phyloP scores from a whole-genome alignment of 441 rosid species.

The Corymbia citriodora region DNA sequence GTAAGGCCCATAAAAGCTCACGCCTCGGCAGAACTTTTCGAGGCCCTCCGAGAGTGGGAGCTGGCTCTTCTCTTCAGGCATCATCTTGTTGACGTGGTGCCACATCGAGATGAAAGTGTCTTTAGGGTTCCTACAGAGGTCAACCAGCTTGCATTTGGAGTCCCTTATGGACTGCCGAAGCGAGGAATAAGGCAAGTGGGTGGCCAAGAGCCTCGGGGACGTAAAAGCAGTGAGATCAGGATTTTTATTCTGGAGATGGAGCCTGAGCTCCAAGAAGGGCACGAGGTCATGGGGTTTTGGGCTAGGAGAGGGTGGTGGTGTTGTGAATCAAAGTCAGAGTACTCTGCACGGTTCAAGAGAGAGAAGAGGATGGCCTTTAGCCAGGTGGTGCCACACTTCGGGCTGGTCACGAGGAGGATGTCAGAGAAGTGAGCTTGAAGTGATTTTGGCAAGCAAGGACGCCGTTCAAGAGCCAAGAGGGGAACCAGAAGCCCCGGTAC shows the following conservation, averaged over 20 bases:
- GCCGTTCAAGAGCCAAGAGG: slow-evolving; percentile 25
- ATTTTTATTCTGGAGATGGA: slow-evolving; percentile 15
- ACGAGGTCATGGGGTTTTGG: slow-evolving; percentile 43
- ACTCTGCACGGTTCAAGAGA: slow-evolving; percentile 21
- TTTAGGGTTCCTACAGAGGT: slow-evolving; percentile 63
- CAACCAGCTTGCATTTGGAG: slow-evolving; percentile 47
- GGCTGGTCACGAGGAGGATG: slow-evolving; percentile 39
- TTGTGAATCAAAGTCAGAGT: not conserved
- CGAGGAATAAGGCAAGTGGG: slow-evolving; percentile 31
- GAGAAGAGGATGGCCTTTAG: slow-evolving; percentile 51
- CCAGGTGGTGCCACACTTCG: slow-evolving; percentile 75
- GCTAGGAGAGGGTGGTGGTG: slow-evolving; percentile 41
- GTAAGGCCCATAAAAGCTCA: fast-evolving
- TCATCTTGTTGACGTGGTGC: slow-evolving; percentile 52
- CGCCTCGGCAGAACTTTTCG: not conserved
- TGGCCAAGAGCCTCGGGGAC: slow-evolving; percentile 43
- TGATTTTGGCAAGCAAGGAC: slow-evolving; percentile 24
- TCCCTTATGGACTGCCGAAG: slow-evolving; percentile 33
- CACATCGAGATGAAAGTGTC: slow-evolving; percentile 64
- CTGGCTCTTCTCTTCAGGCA: slow-evolving; percentile 17
- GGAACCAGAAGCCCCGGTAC: slow-evolving; percentile 38
- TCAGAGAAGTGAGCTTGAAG: slow-evolving; percentile 39
- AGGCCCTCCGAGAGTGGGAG: not conserved
- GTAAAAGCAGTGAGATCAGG: slow-evolving; percentile 20
- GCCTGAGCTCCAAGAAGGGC: slow-evolving; percentile 34